Evolutionary conservation across 805 yeast species (phyloP), one percentile per base, ranked within the genome.

Genomic region (Kockiozyma suomiensis): DNA sequence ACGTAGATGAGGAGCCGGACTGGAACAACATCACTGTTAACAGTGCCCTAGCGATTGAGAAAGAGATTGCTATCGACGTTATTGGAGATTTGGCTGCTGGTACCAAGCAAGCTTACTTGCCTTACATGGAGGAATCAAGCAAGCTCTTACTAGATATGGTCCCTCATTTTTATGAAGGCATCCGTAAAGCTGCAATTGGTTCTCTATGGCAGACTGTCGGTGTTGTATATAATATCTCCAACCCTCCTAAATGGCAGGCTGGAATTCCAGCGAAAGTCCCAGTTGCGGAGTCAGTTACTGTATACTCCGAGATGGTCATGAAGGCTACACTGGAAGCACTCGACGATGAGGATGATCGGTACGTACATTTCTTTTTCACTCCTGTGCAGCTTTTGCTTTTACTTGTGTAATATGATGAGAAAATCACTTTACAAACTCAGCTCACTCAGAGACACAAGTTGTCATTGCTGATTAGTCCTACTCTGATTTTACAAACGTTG

Each of bases 31-130:
- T 90, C 75, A 87, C 89, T 68, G 91, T 94, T 65, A 92, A 91
- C 81, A 88, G 97, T 53, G 97, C 97, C 79, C 84, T 94, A 69
- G 90, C 97, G 66, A 87, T 89, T 69, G 99, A 93, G 78, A 93
- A 93, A 77, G 97, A 92, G 77, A 89, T 90, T 67, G 97, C 97
- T n/a, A 82, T 92, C 48, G 90, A 90, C 70, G 94, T 97, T 6
- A 77, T 91, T 67, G 84, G 89, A 51, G 98, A 94, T 73, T 82
- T 92, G 72, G 96, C 97, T 54, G 75, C 82, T 56, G 97, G 96
- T 69, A 88, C 97, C 50, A 88, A 91, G 71, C 85, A 83, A 59
- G 85, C 85, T 55, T 91, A 93, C 76, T 82, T 85, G 70, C 85
- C 85, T 70, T 90, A 85, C 70, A 87, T 90, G 62, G 90, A 89